These are phyloP conservation scores for Starmerella vaccinii DNA, from an alignment of 805 yeast species.

Conservation along the genomic window DNA sequence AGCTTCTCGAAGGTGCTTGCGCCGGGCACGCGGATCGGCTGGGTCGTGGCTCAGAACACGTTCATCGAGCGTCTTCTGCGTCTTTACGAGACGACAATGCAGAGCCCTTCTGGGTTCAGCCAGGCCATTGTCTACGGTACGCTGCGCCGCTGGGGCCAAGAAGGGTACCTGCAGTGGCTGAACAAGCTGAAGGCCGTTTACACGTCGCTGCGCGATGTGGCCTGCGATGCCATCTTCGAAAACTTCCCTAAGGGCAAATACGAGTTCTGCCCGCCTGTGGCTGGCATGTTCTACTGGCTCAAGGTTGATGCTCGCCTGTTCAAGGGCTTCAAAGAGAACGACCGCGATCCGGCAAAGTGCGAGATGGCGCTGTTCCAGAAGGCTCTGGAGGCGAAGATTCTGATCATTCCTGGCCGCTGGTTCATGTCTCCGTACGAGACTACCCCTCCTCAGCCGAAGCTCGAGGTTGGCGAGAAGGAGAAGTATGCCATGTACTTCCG, in stretches of 20 bases:
- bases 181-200: constrained; percentile 63
- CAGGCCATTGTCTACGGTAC: constrained; percentile 60
- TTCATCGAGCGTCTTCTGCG: constrained; percentile 58
- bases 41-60: constrained; percentile 66
- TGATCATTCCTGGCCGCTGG: constrained; percentile 37
- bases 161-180: constrained; percentile 82
- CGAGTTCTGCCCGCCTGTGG: constrained; percentile 37
- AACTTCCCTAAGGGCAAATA: constrained; percentile 40
- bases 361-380: constrained; percentile 31
- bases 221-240: constrained; percentile 62
- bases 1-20: constrained; percentile 86
- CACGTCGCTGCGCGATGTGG: constrained; percentile 77
- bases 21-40: constrained; percentile 82
- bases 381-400: constrained; percentile 30
- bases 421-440: constrained; percentile 28
- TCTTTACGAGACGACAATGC: constrained; percentile 71
- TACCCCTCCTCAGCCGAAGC: constrained; percentile 31
- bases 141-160: constrained; percentile 80
- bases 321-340: constrained; percentile 35
- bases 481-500: constrained; percentile 33
- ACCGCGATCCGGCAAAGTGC: constrained; percentile 25
- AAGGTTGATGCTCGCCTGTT: constrained; percentile 44
- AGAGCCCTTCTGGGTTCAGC: constrained; percentile 72
- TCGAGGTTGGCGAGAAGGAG: constrained; percentile 25
- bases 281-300: constrained; percentile 46